Conservation (phyloP, 805 yeast species). For the Sungouiozyma ichnusensis region DNA sequence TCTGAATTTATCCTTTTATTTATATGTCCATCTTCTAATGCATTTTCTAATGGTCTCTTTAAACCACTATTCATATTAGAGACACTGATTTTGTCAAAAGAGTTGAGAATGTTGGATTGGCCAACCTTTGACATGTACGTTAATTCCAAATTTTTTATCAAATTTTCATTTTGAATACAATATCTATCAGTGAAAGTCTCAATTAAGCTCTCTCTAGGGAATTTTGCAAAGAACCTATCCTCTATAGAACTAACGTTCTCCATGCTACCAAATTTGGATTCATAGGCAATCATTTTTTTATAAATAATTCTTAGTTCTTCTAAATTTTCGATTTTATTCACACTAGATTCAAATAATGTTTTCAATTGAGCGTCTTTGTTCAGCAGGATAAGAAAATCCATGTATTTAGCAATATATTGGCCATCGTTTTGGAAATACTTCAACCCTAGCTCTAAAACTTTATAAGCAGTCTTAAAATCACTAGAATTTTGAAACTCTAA, state of each 20-base stretch:
- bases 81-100: not conserved
- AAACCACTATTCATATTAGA: not conserved
- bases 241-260: conserved; percentile 58
- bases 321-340: conserved; percentile 34
- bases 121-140: conserved; percentile 22
- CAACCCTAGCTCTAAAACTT: conserved; percentile 72
- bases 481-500: conserved; percentile 62
- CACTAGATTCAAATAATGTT: conserved; percentile 69
- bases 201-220: conserved; percentile 44
- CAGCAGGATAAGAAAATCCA: conserved; percentile 57
- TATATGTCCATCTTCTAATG: not conserved
- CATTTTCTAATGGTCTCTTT: not conserved
- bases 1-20: conserved; percentile 9
- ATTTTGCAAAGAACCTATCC: conserved; percentile 50
- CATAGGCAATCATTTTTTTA: conserved; percentile 54
- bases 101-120: not conserved
- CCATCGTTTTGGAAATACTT: conserved; percentile 44
- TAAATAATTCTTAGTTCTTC: conserved; percentile 38
- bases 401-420: conserved; percentile 54
- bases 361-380: conserved; percentile 69
- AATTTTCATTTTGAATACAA: conserved; percentile 27
- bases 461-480: conserved; percentile 57
- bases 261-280: conserved; percentile 59
- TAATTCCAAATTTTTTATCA: conserved; percentile 25
- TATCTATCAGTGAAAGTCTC: conserved; percentile 31